phyloP scores from a whole-genome alignment of 2,329 filamentous ascomycete species.

The Trichoderma sp. region DNA sequence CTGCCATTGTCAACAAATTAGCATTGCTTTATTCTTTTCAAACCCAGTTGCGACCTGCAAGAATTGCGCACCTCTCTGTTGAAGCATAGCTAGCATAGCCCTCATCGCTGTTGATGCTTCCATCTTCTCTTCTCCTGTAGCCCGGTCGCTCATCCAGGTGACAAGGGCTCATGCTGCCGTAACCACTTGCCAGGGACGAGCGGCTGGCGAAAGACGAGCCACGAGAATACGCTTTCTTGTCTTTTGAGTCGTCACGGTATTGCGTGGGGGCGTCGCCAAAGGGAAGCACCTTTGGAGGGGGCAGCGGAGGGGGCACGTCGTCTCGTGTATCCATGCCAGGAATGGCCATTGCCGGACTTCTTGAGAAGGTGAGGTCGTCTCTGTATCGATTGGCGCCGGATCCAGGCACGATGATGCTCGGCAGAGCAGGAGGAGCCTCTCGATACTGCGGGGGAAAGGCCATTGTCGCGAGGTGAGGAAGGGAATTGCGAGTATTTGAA shows the following conservation, averaged over 20 bases:
- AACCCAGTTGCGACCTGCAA: constrained; percentile 30
- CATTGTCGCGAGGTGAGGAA: constrained; percentile 36
- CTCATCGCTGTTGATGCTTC: constrained; percentile 44
- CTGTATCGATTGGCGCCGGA: constrained; percentile 37
- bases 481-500: constrained; percentile 6
- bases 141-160: constrained; percentile 42
- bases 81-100: constrained; percentile 51
- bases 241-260: constrained; percentile 38
- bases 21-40: constrained; percentile 28
- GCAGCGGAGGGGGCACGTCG: constrained; percentile 50
- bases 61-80: constrained; percentile 40
- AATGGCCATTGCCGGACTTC: constrained; percentile 49
- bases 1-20: constrained; percentile 33
- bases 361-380: constrained; percentile 39
- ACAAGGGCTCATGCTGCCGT: constrained; percentile 47
- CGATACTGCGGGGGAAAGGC: constrained; percentile 45
- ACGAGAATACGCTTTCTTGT: constrained; percentile 38
- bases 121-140: constrained; percentile 41
- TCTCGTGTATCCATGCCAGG: constrained; percentile 43
- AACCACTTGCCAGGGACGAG: constrained; percentile 43
- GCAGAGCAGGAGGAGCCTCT: constrained; percentile 42
- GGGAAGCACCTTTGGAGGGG: constrained; percentile 49
- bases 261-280: constrained; percentile 41
- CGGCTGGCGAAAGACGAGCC: constrained; percentile 31
- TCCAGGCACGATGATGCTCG: constrained; percentile 44